These are phyloP conservation scores for Geopyxis carbonaria DNA, from an alignment of 495 filamentous ascomycete species.

Conservation along the genomic window DNA sequence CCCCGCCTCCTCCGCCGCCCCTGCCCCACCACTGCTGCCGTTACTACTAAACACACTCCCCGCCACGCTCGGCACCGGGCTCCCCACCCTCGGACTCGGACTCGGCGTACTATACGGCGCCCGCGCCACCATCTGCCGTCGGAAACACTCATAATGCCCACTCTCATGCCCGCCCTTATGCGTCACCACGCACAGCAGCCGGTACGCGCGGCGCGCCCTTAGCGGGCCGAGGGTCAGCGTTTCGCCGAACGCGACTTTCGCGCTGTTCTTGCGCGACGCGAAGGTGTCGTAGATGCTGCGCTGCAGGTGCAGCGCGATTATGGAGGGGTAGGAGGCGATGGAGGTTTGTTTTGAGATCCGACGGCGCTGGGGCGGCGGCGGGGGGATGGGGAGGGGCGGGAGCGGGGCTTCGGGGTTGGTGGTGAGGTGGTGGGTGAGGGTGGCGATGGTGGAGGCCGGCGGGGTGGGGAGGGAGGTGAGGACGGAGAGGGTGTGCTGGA, in stretches of 20 bases:
- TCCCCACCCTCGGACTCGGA: constrained; percentile 9
- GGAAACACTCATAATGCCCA: constrained; percentile 93
- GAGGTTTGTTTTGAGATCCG: constrained; percentile 72
- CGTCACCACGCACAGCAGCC: constrained; percentile 70
- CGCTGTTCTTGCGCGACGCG: constrained; percentile 76
- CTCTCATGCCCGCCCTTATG: constrained; percentile 94
- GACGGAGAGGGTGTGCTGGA: constrained; percentile 53
- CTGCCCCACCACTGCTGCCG: too few relatives aligned
- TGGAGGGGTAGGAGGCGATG: constrained; percentile 69
- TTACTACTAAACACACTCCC: background rate
- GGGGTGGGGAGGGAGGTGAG: constrained; percentile 13
- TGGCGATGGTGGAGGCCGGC: constrained; percentile 13
- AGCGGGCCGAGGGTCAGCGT: constrained; percentile 62
- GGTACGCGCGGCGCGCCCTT: constrained; percentile 60
- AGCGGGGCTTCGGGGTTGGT: constrained; percentile 59
- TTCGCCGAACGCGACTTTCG: constrained; percentile 86
- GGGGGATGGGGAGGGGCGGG: constrained; percentile 61
- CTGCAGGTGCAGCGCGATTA: constrained; percentile 82
- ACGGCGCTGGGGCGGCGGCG: constrained; percentile 52
- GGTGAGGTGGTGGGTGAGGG: constrained; percentile 39
- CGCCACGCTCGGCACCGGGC: background rate
- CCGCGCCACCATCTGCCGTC: constrained; percentile 56
- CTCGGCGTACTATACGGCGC: constrained; percentile 63
- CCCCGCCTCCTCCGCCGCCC: too few relatives aligned
- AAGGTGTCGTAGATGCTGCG: constrained; percentile 70